Evolutionary conservation across 179 eudicot genomes (phyloP).

Genomic region (Corrigiola litoralis): DNA sequence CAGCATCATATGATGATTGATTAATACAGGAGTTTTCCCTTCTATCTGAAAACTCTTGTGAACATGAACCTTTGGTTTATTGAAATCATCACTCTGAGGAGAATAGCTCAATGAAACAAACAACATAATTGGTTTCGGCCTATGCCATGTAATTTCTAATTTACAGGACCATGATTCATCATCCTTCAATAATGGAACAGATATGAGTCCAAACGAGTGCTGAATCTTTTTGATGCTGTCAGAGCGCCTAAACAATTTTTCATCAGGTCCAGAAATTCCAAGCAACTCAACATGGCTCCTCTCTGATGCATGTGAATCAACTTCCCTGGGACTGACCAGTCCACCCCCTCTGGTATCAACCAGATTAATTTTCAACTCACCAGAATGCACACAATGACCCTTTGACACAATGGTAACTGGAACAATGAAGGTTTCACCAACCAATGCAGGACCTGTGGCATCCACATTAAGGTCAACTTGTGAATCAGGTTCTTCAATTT

Average conservation of each 20-base stretch:
- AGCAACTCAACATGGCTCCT: conserved; percentile 87
- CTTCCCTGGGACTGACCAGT: conserved; percentile 90
- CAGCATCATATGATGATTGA: conserved; percentile 61
- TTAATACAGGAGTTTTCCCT: conserved; percentile 66
- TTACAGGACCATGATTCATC: conserved; percentile 88
- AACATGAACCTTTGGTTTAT: conserved; percentile 69
- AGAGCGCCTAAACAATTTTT: conserved; percentile 25
- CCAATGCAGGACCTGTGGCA: conserved; percentile 78
- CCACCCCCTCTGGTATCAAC: conserved; percentile 95
- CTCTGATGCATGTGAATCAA: conserved; percentile 46
- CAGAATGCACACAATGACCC: conserved; percentile 70
- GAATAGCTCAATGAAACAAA: conserved; percentile 88
- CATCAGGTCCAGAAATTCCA: conserved; percentile 50
- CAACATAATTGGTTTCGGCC: conserved; percentile 89
- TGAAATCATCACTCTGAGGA: conserved; percentile 49
- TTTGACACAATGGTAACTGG: conserved; percentile 71
- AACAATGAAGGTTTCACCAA: conserved; percentile 77
- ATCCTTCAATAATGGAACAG: conserved; percentile 64
- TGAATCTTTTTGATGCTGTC: conserved; percentile 75
- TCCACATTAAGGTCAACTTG: conserved; percentile 65
- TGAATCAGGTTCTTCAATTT: conserved; percentile 94
- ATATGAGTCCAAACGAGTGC: conserved; percentile 82
- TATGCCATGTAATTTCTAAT: conserved; percentile 84
- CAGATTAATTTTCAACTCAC: conserved; percentile 87
- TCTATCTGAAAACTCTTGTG: conserved; percentile 91